phyloP scores from a whole-genome alignment of 305 asterid genomes.

The Lippia alba region DNA sequence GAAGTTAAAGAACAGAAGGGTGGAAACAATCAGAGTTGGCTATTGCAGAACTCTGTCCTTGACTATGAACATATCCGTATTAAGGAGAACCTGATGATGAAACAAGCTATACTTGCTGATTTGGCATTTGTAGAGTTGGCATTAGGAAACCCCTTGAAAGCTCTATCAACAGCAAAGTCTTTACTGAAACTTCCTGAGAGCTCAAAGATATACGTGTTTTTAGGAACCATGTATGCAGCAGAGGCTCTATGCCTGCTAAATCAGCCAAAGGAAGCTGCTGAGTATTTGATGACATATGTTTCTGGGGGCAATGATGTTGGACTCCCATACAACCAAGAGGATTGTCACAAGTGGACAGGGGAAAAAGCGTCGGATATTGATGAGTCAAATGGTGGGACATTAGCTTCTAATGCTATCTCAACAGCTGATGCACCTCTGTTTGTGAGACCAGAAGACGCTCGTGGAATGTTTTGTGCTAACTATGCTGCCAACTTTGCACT shows the following conservation, averaged over 20 bases:
- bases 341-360: conserved; percentile 67
- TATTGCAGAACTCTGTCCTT: conserved; percentile 47
- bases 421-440: conserved; percentile 48
- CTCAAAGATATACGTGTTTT: conserved; percentile 60
- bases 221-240: conserved; percentile 78
- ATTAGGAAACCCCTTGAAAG: conserved; percentile 75
- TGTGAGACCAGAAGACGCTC: conserved; percentile 85
- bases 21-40: conserved; percentile 49
- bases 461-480: conserved; percentile 68
- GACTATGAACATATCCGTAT: conserved; percentile 54
- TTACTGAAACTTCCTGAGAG: conserved; percentile 65
- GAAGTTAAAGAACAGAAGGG: conserved; percentile 80
- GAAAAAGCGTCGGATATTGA: conserved; percentile 67
- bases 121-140: conserved; percentile 84
- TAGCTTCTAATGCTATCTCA: conserved; percentile 27
- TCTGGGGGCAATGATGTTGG: conserved; percentile 54
- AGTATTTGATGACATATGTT: conserved; percentile 56
- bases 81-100: conserved; percentile 72
- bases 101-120: conserved; percentile 82
- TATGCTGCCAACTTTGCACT: conserved; percentile 67
- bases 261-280: conserved; percentile 82
- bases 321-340: conserved; percentile 72
- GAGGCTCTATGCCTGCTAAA: conserved; percentile 87
- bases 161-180: conserved; percentile 64
- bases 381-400: conserved; percentile 54